Conservation (phyloP, 345 rosid genomes). For the Ricinus communis region DNA sequence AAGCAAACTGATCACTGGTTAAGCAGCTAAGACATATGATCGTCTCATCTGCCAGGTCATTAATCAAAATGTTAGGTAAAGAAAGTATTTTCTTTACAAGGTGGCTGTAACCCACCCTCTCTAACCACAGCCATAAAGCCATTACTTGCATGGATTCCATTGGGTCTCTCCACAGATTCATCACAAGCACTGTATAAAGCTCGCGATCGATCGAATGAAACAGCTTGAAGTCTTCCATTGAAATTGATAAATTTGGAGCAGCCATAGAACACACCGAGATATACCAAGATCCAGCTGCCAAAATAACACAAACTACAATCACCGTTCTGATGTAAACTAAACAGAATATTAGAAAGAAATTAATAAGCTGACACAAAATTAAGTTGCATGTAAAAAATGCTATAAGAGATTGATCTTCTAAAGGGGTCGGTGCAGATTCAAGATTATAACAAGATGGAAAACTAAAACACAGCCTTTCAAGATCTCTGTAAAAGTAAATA, state of each 20-base stretch:
- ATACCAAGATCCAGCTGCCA: constrained; percentile 11
- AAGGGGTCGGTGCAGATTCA: too few relatives aligned
- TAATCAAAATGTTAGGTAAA: constrained; percentile 31
- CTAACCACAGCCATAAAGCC: constrained; percentile 59
- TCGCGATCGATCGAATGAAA: constrained; percentile 54
- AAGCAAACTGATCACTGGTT: constrained; percentile 11
- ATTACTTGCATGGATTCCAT: constrained; percentile 41
- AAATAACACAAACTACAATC: neutral
- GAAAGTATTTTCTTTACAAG: constrained; percentile 36
- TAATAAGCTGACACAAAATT: too few relatives aligned
- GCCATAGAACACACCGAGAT: constrained; percentile 4
- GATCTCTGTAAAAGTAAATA: too few relatives aligned
- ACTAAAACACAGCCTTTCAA: too few relatives aligned
- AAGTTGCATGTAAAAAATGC: too few relatives aligned
- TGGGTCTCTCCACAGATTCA: constrained; percentile 43
- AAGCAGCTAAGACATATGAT: constrained; percentile 36
- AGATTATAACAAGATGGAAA: too few relatives aligned
- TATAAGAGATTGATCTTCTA: too few relatives aligned
- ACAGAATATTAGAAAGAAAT: too few relatives aligned
- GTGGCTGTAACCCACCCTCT: constrained; percentile 29
- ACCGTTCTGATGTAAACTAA: too few relatives aligned
- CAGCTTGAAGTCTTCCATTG: constrained; percentile 30
- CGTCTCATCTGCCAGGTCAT: constrained; percentile 51
- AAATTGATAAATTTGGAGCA: constrained; percentile 11
- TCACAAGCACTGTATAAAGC: constrained; percentile 39